Conservation (phyloP, 2,329 filamentous ascomycete species). For the Botrytis elliptica region DNA sequence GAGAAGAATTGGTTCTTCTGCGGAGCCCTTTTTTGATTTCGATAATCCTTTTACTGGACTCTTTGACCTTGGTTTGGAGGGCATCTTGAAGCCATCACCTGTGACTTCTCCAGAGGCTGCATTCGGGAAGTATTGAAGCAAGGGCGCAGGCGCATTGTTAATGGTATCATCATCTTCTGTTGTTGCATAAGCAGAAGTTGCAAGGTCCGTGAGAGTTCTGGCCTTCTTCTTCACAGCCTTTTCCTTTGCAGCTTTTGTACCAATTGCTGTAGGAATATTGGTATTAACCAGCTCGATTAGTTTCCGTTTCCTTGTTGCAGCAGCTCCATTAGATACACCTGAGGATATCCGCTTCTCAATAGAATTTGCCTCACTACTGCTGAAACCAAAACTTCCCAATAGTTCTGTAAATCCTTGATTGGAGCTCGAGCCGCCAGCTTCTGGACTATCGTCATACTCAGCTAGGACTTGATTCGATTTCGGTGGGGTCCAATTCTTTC, state of each 20-base stretch:
- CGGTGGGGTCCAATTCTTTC: conserved; percentile 68
- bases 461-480: conserved; percentile 40
- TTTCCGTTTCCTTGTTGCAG: conserved; percentile 53
- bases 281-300: conserved; percentile 51
- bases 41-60: conserved; percentile 35
- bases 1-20: conserved; percentile 53
- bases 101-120: conserved; percentile 19
- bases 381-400: conserved; percentile 45
- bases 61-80: conserved; percentile 31
- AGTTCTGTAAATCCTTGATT: conserved; percentile 40
- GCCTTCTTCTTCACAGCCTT: conserved; percentile 60
- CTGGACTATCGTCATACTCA: background rate
- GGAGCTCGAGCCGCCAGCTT: conserved; percentile 4
- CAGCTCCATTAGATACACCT: conserved; percentile 9
- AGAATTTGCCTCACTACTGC: conserved; percentile 26
- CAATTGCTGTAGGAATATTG: conserved; percentile 27
- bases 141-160: conserved; percentile 40
- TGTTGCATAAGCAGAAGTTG: conserved; percentile 66
- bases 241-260: background rate
- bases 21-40: conserved; percentile 41
- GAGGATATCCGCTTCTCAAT: conserved; percentile 21
- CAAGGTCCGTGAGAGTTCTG: conserved; percentile 74
- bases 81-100: conserved; percentile 30
- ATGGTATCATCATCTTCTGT: conserved; percentile 39
- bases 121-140: conserved; percentile 48